Evolutionary conservation across 2,329 filamentous ascomycete genomes (phyloP).

Genomic region (Cordyceps cicadae): DNA sequence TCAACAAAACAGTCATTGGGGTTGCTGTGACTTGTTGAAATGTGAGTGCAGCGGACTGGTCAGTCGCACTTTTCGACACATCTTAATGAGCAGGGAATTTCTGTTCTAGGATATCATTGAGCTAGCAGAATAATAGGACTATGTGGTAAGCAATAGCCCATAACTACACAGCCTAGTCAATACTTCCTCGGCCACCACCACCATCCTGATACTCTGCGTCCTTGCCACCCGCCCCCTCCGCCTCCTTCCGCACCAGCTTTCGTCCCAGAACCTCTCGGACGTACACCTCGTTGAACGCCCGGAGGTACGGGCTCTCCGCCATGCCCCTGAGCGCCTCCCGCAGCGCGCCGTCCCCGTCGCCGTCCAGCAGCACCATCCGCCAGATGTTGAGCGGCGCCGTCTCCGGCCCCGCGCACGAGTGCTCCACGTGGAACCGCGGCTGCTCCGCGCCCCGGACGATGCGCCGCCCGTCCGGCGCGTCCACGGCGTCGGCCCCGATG

Average conservation of each 20-base stretch:
- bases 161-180: too few relatives aligned
- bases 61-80: too few relatives aligned
- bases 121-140: too few relatives aligned
- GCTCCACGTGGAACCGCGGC: slow-evolving; percentile 15
- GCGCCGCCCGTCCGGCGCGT: slow-evolving; percentile 11
- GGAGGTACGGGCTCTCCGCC: slow-evolving; percentile 5
- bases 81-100: too few relatives aligned
- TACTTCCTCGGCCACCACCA: not conserved
- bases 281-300: slow-evolving; percentile 13
- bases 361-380: slow-evolving; percentile 11
- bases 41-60: too few relatives aligned
- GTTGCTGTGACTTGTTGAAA: too few relatives aligned
- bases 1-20: too few relatives aligned
- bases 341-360: slow-evolving; percentile 8
- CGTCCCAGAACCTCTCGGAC: slow-evolving; percentile 12
- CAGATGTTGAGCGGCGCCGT: slow-evolving; percentile 13
- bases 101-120: too few relatives aligned
- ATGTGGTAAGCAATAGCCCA: too few relatives aligned
- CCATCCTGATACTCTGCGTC: not conserved
- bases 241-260: slow-evolving; percentile 8
- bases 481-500: slow-evolving; percentile 12
- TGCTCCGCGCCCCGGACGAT: slow-evolving; percentile 15
- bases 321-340: not conserved
- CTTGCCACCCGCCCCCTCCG: not conserved
- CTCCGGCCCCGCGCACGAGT: slow-evolving; percentile 5